Conservation (phyloP, 78 protist species). For the Mantamonas sphyraenae region DNA sequence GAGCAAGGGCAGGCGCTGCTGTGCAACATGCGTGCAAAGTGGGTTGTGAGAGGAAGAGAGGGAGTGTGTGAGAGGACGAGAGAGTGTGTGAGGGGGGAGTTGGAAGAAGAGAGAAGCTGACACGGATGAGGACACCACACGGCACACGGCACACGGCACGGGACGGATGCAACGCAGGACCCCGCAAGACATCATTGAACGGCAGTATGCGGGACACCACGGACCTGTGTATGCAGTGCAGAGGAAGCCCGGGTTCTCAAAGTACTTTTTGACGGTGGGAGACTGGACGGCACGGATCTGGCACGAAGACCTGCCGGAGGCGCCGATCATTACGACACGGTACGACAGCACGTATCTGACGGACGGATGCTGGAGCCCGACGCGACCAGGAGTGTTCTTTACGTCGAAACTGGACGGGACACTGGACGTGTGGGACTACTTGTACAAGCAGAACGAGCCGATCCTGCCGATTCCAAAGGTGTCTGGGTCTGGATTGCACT, state of each 20-base stretch:
- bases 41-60: too few relatives aligned
- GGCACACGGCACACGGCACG: too few relatives aligned
- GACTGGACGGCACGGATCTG: conserved; percentile 81
- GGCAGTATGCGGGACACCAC: conserved; percentile 59
- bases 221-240: conserved; percentile 72
- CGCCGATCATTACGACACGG: conserved; percentile 51
- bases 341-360: conserved; percentile 52
- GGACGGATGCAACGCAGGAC: conserved; percentile 53
- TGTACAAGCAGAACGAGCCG: conserved; percentile 50
- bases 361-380: conserved; percentile 63
- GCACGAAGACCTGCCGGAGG: conserved; percentile 43
- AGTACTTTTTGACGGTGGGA: conserved; percentile 71
- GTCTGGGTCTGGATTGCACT: background rate
- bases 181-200: conserved; percentile 43
- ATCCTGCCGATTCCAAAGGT: conserved; percentile 37
- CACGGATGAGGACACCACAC: too few relatives aligned
- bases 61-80: too few relatives aligned
- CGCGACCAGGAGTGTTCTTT: conserved; percentile 64
- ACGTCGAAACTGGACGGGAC: conserved; percentile 64
- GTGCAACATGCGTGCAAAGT: too few relatives aligned
- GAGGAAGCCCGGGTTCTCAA: conserved; percentile 55
- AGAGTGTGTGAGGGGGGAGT: too few relatives aligned
- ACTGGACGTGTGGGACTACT: conserved; percentile 71
- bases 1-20: conserved; percentile 64
- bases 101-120: too few relatives aligned